A percentile compares a stretch with the other conserved stretches of the same genome.
These are phyloP conservation scores for Lactarius indigo DNA, from an alignment of 768 basidiomycete genomes.

Conservation along the genomic window DNA sequence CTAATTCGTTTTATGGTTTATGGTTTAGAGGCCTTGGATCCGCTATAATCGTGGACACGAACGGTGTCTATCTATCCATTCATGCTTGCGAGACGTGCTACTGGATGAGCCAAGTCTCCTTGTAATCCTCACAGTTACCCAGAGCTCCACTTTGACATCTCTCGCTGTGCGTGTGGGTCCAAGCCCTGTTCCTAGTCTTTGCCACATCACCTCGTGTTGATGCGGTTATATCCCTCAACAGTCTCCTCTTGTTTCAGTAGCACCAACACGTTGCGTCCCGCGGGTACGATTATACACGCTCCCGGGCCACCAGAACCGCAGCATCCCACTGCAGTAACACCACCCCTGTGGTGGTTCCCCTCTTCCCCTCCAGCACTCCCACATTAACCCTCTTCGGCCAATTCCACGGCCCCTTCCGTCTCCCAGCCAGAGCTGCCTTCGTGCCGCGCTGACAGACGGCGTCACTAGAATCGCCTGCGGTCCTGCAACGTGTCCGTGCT, in stretches of 20 bases:
- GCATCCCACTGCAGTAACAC: conserved; percentile 9
- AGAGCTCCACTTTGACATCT: conserved; percentile 7
- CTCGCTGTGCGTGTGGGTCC: not conserved
- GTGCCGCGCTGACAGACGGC: not conserved
- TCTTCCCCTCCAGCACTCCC: not conserved
- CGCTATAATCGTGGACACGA: not conserved
- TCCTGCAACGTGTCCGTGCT: not conserved
- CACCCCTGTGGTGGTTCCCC: conserved; percentile 4
- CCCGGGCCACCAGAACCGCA: not conserved
- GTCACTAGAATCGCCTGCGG: not conserved
- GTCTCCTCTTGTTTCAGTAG: conserved; percentile 8
- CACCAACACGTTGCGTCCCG: conserved; percentile 5
- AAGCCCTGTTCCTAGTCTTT: conserved; percentile 5
- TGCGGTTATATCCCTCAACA: conserved; percentile 5
- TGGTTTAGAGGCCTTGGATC: not conserved
- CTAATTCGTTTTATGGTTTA: conserved; percentile 6
- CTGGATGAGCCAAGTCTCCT: not conserved
- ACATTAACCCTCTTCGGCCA: not conserved
- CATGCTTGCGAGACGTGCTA: not conserved
- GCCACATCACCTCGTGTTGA: not conserved
- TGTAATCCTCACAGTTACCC: not conserved
- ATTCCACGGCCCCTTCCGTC: not conserved
- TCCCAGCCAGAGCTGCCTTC: not conserved
- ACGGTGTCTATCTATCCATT: not conserved
- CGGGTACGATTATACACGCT: not conserved